Conservation (phyloP, 257 asterid species). For the Scutellaria minor region DNA sequence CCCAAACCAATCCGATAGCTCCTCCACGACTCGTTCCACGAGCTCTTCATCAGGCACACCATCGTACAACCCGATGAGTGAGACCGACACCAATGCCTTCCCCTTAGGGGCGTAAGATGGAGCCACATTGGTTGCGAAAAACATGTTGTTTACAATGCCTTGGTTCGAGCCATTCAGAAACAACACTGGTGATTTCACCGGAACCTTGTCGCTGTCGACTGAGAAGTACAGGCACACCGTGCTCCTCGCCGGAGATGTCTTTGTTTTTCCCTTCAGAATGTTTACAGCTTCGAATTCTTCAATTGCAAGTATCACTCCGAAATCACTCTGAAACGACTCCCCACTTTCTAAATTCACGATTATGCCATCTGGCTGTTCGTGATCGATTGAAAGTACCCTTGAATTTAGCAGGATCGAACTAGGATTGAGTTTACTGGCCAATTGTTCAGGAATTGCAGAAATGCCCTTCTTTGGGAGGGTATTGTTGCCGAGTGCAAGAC, state of each 20-base stretch:
- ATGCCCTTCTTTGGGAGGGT: slow-evolving; percentile 87
- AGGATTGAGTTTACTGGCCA: slow-evolving; percentile 62
- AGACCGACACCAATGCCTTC: slow-evolving; percentile 79
- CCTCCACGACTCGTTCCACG: slow-evolving; percentile 59
- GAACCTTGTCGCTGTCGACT: slow-evolving; percentile 54
- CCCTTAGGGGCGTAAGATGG: slow-evolving; percentile 75
- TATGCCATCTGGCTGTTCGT: slow-evolving; percentile 35
- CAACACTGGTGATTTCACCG: slow-evolving; percentile 71
- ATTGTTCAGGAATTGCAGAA: slow-evolving; percentile 77
- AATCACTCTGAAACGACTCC: slow-evolving; percentile 54
- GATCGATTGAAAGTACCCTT: slow-evolving; percentile 51
- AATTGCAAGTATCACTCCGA: slow-evolving; percentile 77
- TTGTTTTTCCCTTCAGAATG: slow-evolving; percentile 52
- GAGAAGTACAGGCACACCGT: slow-evolving; percentile 81
- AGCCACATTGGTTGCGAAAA: slow-evolving; percentile 81
- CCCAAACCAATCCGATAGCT: slow-evolving; percentile 85
- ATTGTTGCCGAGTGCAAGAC: slow-evolving; percentile 85
- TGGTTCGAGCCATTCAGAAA: slow-evolving; percentile 73
- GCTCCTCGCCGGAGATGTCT: slow-evolving; percentile 63
- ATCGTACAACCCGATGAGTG: slow-evolving; percentile 66
- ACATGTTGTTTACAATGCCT: slow-evolving; percentile 95
- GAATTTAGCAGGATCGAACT: slow-evolving; percentile 60
- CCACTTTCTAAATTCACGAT: slow-evolving; percentile 58
- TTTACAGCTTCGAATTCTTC: slow-evolving; percentile 74
- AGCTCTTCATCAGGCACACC: slow-evolving; percentile 61